Evolutionary conservation across 352 stramenopile species (phyloP).

Genomic region (Pythium monospermum): DNA sequence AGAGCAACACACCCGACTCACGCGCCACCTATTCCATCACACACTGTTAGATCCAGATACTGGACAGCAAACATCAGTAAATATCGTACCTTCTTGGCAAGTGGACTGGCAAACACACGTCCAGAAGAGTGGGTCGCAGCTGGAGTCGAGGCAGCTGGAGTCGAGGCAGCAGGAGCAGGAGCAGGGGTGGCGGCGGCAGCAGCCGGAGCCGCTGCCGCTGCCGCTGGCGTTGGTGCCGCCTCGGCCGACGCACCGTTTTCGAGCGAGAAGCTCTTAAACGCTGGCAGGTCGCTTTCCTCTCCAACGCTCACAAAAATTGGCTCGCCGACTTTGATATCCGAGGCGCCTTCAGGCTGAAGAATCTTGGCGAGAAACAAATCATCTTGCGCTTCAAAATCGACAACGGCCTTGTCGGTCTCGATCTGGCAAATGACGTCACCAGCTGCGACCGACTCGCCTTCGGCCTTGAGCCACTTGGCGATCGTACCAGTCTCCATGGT

Average conservation of each 20-base stretch:
- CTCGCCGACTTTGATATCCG: constrained; percentile 83
- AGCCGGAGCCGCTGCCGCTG: constrained; percentile 20
- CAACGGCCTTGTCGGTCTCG: constrained; percentile 98
- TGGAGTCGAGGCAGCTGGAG: constrained; percentile 7
- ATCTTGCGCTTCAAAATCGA: constrained; percentile 97
- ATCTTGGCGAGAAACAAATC: constrained; percentile 95
- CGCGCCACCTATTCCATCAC: constrained; percentile 55
- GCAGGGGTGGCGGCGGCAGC: constrained; percentile 22
- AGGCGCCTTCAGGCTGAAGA: constrained; percentile 77
- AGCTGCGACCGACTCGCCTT: constrained; percentile 88
- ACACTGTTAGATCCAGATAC: no score
- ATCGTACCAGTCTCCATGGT: constrained; percentile 97
- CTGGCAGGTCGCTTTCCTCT: constrained; percentile 46
- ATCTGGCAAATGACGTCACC: constrained; percentile 94
- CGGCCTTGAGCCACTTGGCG: constrained; percentile 90
- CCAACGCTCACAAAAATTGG: constrained; percentile 66
- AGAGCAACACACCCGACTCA: constrained; percentile 66
- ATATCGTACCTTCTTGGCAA: constrained; percentile 89
- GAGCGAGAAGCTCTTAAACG: constrained; percentile 50
- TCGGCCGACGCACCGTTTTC: constrained; percentile 23
- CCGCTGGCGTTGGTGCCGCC: constrained; percentile 19
- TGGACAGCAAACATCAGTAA: no score
- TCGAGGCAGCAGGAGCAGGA: constrained; percentile 15
- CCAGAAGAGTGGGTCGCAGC: constrained; percentile 36
- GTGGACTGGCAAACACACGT: constrained; percentile 91